Evolutionary conservation across 2,329 filamentous ascomycete genomes (phyloP).

Genomic region (Neonectria faginata): DNA sequence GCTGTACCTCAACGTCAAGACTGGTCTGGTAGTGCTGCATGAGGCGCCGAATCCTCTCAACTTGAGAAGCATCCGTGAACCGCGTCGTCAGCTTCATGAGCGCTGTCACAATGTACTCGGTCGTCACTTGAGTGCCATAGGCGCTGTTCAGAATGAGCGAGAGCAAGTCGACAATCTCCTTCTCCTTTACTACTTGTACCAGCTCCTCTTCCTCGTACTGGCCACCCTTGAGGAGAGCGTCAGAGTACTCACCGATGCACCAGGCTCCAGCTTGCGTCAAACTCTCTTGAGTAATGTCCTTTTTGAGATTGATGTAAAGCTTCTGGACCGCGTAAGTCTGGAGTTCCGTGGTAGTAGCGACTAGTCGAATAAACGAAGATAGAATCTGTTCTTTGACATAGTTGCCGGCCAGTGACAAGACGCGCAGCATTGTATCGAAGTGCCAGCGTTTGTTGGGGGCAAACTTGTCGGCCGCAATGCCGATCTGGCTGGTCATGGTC

Average conservation of each 20-base stretch:
- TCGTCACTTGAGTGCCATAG: conserved; percentile 90
- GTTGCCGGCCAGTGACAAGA: conserved; percentile 92
- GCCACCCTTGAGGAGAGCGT: conserved; percentile 87
- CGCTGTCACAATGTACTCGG: conserved; percentile 95
- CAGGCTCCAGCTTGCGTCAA: conserved; percentile 92
- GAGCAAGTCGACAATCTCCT: conserved; percentile 93
- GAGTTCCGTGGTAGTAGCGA: conserved; percentile 92
- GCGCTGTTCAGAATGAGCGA: conserved; percentile 92
- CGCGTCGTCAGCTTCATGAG: conserved; percentile 95
- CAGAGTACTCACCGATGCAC: conserved; percentile 98
- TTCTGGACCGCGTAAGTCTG: conserved; percentile 98
- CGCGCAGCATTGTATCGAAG: conserved; percentile 95
- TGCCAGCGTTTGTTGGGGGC: conserved; percentile 99
- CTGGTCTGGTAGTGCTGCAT: conserved; percentile 84
- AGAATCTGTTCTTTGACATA: conserved; percentile 98
- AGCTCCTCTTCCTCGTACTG: conserved; percentile 95
- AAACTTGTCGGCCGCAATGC: conserved; percentile 94
- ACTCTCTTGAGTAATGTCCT: conserved; percentile 97
- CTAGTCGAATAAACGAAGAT: conserved; percentile 94
- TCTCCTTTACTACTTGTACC: conserved; percentile 82
- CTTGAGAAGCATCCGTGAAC: conserved; percentile 83
- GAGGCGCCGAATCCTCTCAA: conserved; percentile 85
- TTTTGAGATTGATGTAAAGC: conserved; percentile 88
- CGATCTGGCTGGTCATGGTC: conserved; percentile 97
- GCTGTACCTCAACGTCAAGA: conserved; percentile 94